These are phyloP conservation scores for Pelargonium fulgidum DNA, from an alignment of 441 rosid species.

Conservation along the genomic window DNA sequence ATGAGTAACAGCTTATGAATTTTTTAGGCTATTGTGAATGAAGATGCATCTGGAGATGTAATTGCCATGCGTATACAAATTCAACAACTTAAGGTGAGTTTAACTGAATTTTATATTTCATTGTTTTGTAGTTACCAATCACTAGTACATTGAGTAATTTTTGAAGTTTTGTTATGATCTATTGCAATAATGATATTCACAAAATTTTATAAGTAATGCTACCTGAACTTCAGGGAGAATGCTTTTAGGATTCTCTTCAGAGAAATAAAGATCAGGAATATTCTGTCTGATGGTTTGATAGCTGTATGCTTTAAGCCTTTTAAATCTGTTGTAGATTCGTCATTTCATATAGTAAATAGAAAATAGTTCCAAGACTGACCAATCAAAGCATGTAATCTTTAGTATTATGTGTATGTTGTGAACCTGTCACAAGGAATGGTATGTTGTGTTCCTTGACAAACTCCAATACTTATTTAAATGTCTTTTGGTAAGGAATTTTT, in stretches of 20 bases:
- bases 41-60: conserved; percentile 97
- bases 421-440: conserved; percentile 16
- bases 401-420: neutral
- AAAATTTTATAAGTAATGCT: neutral
- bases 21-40: conserved; percentile 79
- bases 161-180: neutral
- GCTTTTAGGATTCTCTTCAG: neutral
- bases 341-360: neutral
- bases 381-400: neutral
- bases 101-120: neutral
- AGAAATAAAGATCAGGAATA: neutral
- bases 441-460: neutral
- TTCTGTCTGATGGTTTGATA: conserved; percentile 5
- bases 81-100: conserved; percentile 82
- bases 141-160: neutral
- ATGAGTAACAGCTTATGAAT: neutral
- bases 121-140: neutral
- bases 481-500: neutral
- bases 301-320: conserved; percentile 1
- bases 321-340: neutral
- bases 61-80: conserved; percentile 90
- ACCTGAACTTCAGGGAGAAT: neutral
- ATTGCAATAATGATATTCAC: neutral
- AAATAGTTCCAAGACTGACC: neutral
- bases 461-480: neutral